A percentile compares a stretch with the other conserved stretches of the same genome.
Conservation (phyloP, 2,329 filamentous ascomycete genomes). For the Akanthomyces uredinophilus region DNA sequence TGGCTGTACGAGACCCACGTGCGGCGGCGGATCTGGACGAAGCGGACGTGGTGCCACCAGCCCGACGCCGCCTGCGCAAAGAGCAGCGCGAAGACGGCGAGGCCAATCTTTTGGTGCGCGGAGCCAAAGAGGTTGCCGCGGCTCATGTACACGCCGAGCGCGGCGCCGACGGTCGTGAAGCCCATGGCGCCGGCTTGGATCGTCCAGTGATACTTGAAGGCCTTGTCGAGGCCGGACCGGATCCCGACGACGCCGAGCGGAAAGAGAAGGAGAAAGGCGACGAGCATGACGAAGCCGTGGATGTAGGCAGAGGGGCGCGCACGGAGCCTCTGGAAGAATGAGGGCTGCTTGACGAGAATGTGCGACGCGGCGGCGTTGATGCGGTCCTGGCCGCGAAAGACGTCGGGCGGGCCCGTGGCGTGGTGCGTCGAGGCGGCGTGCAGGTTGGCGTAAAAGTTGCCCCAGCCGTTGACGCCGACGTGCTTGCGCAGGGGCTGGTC, state of each 20-base stretch:
- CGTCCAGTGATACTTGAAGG: slow-evolving; percentile 15
- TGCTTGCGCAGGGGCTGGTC: slow-evolving; percentile 12
- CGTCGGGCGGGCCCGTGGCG: not conserved
- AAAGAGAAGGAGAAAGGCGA: slow-evolving; percentile 11
- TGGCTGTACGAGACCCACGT: slow-evolving; percentile 15
- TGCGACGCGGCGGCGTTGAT: slow-evolving; percentile 2
- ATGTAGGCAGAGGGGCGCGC: slow-evolving; percentile 7
- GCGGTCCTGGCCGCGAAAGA: not conserved
- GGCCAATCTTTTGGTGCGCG: slow-evolving; percentile 10
- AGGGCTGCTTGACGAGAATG: not conserved
- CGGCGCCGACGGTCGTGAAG: not conserved
- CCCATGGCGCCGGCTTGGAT: slow-evolving; percentile 5
- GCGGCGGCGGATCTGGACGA: slow-evolving; percentile 11
- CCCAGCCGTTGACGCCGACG: slow-evolving; percentile 12
- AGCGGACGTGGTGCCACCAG: slow-evolving; percentile 15
- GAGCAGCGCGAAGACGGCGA: not conserved
- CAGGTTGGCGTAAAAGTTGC: slow-evolving; percentile 15
- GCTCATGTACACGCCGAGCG: slow-evolving; percentile 11
- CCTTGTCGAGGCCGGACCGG: slow-evolving; percentile 8
- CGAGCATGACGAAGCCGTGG: slow-evolving; percentile 13
- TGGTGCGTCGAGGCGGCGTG: slow-evolving; percentile 7
- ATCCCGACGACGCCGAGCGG: slow-evolving; percentile 15
- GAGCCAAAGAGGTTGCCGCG: slow-evolving; percentile 8
- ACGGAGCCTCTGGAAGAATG: not conserved
- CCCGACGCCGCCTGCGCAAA: slow-evolving; percentile 4